Conservation (phyloP, 2,329 filamentous ascomycete species). For the Xylaria sp. region DNA sequence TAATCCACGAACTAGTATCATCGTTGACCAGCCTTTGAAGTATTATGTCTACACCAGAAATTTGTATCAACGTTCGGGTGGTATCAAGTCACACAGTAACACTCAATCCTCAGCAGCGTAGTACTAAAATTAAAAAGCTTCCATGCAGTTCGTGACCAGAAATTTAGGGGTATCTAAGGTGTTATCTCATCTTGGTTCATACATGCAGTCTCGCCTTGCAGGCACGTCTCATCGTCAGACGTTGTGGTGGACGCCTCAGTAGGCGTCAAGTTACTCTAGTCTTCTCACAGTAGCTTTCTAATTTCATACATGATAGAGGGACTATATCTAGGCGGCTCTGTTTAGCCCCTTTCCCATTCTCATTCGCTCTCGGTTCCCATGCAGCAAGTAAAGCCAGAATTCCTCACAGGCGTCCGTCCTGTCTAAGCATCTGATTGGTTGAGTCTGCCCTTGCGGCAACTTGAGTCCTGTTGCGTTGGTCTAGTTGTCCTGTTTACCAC, state of each 20-base stretch:
- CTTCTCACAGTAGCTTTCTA: neutral
- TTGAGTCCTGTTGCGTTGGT: neutral
- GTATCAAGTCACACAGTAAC: neutral
- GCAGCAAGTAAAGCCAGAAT: neutral
- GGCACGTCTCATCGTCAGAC: neutral
- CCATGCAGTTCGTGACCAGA: neutral
- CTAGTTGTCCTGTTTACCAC: neutral
- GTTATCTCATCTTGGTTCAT: slow-evolving; percentile 15
- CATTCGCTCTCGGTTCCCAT: neutral
- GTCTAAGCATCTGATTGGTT: neutral
- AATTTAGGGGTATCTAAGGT: slow-evolving; percentile 31
- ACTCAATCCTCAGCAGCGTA: neutral
- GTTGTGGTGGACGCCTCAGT: neutral
- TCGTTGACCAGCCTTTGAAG: neutral
- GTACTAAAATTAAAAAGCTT: neutral
- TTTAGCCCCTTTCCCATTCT: neutral
- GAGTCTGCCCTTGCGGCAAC: neutral
- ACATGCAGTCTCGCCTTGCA: neutral
- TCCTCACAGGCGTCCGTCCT: neutral
- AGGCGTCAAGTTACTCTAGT: neutral
- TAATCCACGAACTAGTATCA: neutral
- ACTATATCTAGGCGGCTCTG: neutral
- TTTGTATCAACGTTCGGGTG: neutral
- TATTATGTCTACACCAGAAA: neutral
- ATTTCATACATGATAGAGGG: neutral